phyloP scores from a whole-genome alignment of 1,284 basidiomycete species.

The Peniophora sp. region DNA sequence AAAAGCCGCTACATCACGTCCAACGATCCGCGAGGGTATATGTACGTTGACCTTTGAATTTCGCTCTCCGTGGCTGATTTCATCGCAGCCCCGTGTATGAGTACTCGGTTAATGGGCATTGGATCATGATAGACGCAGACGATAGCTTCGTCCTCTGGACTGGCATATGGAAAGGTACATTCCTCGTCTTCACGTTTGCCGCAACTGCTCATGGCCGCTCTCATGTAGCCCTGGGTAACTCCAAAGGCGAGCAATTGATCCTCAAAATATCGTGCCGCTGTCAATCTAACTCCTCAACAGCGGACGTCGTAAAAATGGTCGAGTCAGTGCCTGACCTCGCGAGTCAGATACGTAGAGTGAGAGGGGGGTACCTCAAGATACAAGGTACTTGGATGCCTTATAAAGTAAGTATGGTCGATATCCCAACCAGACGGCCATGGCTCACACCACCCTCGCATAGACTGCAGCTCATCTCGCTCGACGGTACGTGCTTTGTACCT shows the following conservation, averaged over 20 bases:
- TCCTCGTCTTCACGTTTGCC: neutral
- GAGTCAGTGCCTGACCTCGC: constrained; percentile 83
- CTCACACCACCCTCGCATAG: constrained; percentile 24
- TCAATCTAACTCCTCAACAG: constrained; percentile 28
- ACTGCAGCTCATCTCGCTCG: constrained; percentile 69
- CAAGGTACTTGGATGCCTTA: constrained; percentile 89
- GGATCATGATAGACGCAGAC: constrained; percentile 91
- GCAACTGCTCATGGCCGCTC: constrained; percentile 5
- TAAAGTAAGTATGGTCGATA: constrained; percentile 40
- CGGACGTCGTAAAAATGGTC: constrained; percentile 84
- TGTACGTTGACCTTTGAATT: constrained; percentile 41
- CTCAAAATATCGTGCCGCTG: neutral
- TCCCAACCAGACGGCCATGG: constrained; percentile 1
- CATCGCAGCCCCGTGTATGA: constrained; percentile 69
- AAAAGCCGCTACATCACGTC: constrained; percentile 82
- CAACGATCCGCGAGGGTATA: constrained; percentile 81
- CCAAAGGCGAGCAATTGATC: constrained; percentile 51
- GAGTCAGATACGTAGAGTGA: constrained; percentile 68
- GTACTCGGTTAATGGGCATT: constrained; percentile 79
- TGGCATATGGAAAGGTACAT: constrained; percentile 79
- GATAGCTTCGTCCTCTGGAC: constrained; percentile 84
- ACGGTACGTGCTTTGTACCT: constrained; percentile 38
- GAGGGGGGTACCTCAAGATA: constrained; percentile 82
- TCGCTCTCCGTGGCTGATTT: constrained; percentile 8
- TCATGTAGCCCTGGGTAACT: constrained; percentile 65